Percentiles rank a stretch among this genome's conserved stretches.
Conservation (phyloP, 108 stramenopile genomes). For the Fistulifera solaris region DNA sequence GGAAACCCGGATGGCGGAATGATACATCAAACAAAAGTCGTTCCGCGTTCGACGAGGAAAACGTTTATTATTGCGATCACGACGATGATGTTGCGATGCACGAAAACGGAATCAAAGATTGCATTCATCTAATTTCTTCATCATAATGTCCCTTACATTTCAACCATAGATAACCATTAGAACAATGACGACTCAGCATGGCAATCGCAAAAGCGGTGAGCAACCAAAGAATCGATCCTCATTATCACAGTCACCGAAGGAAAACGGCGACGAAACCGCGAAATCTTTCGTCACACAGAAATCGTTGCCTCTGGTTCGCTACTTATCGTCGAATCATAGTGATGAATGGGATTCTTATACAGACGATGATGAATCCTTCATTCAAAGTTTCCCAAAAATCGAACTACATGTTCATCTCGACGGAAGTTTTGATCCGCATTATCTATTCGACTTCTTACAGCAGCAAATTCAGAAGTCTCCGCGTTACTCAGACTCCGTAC, state of each 20-base stretch:
- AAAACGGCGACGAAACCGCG: background rate
- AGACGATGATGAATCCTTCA: constrained; percentile 22
- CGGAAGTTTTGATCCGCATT: constrained; percentile 40
- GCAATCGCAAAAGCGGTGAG: background rate
- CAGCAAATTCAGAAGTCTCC: constrained; percentile 5
- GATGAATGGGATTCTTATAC: constrained; percentile 9
- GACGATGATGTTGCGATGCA: too few relatives aligned
- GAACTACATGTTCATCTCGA: constrained; percentile 75
- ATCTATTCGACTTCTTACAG: constrained; percentile 30
- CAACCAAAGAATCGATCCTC: background rate
- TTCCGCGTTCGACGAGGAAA: too few relatives aligned
- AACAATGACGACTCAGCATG: too few relatives aligned
- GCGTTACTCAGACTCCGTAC: background rate
- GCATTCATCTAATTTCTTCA: too few relatives aligned
- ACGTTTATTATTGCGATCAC: too few relatives aligned
- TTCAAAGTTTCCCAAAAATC: constrained; percentile 37
- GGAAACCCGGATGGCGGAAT: too few relatives aligned
- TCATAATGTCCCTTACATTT: too few relatives aligned
- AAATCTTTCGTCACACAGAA: background rate
- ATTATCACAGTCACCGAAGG: background rate
- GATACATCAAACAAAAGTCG: too few relatives aligned
- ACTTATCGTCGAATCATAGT: background rate
- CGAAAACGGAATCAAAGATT: too few relatives aligned
- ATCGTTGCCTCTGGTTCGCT: constrained; percentile 1
- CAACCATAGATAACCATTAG: too few relatives aligned